phyloP scores from a whole-genome alignment of 306 rosid genomes.

The Medicago truncatula region DNA sequence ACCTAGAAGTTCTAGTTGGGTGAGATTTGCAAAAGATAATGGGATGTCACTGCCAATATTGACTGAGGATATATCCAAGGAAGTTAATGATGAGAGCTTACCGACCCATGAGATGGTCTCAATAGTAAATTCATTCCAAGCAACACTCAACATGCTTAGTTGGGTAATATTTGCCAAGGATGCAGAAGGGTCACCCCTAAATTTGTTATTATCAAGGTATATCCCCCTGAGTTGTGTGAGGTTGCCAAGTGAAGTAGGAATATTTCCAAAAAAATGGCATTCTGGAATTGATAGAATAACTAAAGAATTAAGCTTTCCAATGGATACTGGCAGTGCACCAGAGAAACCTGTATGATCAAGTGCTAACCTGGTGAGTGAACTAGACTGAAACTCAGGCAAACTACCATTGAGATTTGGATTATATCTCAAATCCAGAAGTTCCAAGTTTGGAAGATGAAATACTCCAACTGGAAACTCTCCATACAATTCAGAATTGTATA shows the following conservation, averaged over 20 bases:
- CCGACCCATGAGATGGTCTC: slow-evolving; percentile 15
- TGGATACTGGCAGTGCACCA: slow-evolving; percentile 42
- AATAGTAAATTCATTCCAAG: slow-evolving; percentile 36
- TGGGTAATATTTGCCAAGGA: slow-evolving; percentile 33
- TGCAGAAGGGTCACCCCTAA: not conserved
- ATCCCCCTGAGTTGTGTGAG: not conserved
- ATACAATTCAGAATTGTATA: not conserved
- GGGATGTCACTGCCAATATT: slow-evolving; percentile 33
- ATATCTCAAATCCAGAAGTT: fast-evolving
- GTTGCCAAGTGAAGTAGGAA: not conserved
- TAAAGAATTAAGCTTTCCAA: slow-evolving; percentile 43
- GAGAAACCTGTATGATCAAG: slow-evolving; percentile 8
- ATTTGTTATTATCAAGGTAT: not conserved
- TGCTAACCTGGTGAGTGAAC: not conserved
- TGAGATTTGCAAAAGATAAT: slow-evolving; percentile 32
- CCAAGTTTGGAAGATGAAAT: slow-evolving; percentile 45
- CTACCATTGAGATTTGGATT: slow-evolving; percentile 39
- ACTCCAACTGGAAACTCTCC: slow-evolving; percentile 45
- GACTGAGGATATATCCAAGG: slow-evolving; percentile 1
- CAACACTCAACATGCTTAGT: not conserved
- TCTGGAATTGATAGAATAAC: not conserved
- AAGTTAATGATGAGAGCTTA: not conserved
- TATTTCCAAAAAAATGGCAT: not conserved
- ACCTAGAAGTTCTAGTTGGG: not conserved
- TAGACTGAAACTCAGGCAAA: slow-evolving; percentile 43